A percentile compares a stretch with the other conserved stretches of the same genome.
These are phyloP conservation scores for Aspergillus tubingensis DNA, from an alignment of 2,329 filamentous ascomycete genomes.

Conservation along the genomic window DNA sequence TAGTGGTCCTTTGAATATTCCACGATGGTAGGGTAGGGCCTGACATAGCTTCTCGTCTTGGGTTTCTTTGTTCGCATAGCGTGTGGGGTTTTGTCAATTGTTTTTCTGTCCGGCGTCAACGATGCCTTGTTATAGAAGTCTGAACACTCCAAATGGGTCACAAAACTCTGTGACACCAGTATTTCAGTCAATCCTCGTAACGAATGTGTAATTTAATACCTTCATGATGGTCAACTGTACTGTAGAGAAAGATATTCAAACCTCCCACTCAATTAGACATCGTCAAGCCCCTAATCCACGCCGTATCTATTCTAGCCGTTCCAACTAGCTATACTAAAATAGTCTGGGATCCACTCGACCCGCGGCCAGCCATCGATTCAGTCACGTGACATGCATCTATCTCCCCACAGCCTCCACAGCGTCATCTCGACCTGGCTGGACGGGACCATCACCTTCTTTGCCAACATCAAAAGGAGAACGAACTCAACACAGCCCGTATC, in stretches of 20 bases:
- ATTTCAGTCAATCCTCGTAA: not conserved
- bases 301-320: too few species aligned
- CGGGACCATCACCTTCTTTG: not conserved
- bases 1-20: slow-evolving; percentile 19
- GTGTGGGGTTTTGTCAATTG: slow-evolving; percentile 37
- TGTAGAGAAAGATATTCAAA: not conserved
- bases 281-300: not conserved
- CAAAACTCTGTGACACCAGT: not conserved
- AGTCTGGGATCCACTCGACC: not conserved
- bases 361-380: not conserved
- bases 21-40: slow-evolving; percentile 17
- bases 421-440: not conserved
- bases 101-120: slow-evolving; percentile 14
- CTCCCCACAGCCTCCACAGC: slow-evolving; percentile 6
- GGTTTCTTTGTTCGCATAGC: slow-evolving; percentile 42
- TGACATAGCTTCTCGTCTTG: slow-evolving; percentile 21
- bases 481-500: not conserved
- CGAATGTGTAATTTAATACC: not conserved
- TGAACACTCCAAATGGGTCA: not conserved
- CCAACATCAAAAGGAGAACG: not conserved
- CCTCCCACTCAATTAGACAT: not conserved
- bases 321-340: not conserved
- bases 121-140: slow-evolving; percentile 13
- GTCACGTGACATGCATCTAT: not conserved
- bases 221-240: not conserved